Evolutionary conservation across 2,329 filamentous ascomycete species (phyloP), one percentile per base, ranked within the genome.

Genomic region (Parastagonospora nodorum): DNA sequence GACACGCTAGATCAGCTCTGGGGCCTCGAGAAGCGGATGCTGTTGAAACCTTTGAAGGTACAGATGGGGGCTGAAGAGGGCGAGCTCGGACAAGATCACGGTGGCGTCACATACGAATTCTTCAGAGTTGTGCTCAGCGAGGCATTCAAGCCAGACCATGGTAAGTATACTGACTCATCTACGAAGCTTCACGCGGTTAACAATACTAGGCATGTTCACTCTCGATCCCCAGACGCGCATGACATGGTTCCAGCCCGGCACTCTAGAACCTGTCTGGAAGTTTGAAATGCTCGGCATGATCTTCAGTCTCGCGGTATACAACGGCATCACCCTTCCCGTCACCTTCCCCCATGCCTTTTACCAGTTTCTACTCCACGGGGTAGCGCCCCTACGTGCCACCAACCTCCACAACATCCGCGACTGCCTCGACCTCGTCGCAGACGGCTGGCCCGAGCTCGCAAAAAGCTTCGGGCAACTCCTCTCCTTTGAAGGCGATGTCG

Each of bases 41-140:
- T 97, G 2, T 78, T 93, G 65, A 85, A 91, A 24, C 94, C 94
- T 1, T 76, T 99, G 30, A 96, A 96, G 65, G 88, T 99, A 8
- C 87, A 90, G 43, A 84, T 97, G 50, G 92, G 92, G 3, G 88
- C 71, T 11, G 53, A 91, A 67, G 87, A 90, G 45, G 90, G 91
- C 28, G 94, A 97, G 72, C 87, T 95, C 69, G 94, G 94, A 0
- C 85, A 95, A 30, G 94, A 99, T 71, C 91, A 93, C 42, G 94
- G 94, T 37, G 94, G 94, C 56, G 92, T 99, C 1, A 93, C 97
- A 63, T 92, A 96, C 69, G 94, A 99, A 58, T 97, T 96, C 70
- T 97, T 99, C 76, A 86, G 91, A 12, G 76, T 97, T 27, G 86
- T 90, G 14, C 86, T 97, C 61, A 84, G 85, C 1, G 88, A 96